A percentile compares a stretch with the other conserved stretches of the same genome.
phyloP scores from a whole-genome alignment of 805 yeast species.

The Blastobotrys chiropterorum region DNA sequence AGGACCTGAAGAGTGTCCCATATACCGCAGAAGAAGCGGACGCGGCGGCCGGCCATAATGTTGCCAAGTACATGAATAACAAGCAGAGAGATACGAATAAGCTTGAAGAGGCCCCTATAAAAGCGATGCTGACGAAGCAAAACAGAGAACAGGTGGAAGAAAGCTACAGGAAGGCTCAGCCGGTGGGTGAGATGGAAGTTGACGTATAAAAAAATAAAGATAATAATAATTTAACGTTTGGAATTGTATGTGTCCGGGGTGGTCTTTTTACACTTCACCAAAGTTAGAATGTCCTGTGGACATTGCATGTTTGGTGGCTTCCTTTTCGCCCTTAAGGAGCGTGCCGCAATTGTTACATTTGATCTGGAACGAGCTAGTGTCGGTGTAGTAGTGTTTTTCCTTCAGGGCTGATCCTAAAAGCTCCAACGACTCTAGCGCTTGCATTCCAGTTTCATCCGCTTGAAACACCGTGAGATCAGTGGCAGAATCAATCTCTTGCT shows the following conservation, averaged over 20 bases:
- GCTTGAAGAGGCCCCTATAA: constrained; percentile 9
- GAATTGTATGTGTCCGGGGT: no score
- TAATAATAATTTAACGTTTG: not conserved
- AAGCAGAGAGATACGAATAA: constrained; percentile 33
- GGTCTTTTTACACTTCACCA: constrained; percentile 40
- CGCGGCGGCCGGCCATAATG: constrained; percentile 80
- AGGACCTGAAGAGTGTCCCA: constrained; percentile 68
- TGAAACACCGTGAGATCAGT: constrained; percentile 41
- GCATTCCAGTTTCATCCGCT: constrained; percentile 28
- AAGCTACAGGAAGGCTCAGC: not conserved
- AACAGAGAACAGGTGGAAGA: constrained; percentile 2
- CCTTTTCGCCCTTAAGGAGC: constrained; percentile 54
- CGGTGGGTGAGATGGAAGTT: constrained; percentile 1
- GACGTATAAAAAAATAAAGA: constrained; percentile 3
- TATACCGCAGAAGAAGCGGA: constrained; percentile 84
- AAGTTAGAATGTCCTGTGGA: constrained; percentile 54
- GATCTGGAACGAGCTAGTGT: constrained; percentile 52
- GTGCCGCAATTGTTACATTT: constrained; percentile 52
- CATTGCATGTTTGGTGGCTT: constrained; percentile 58
- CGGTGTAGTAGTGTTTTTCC: constrained; percentile 53
- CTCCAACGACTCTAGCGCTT: constrained; percentile 35
- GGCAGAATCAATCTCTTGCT: constrained; percentile 19
- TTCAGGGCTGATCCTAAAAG: constrained; percentile 43
- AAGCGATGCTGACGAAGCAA: constrained; percentile 7
- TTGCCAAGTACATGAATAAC: constrained; percentile 54